A percentile compares a stretch with the other conserved stretches of the same genome.
phyloP scores from a whole-genome alignment of 139 green algal genomes.

The Zygnema cylindricum region DNA sequence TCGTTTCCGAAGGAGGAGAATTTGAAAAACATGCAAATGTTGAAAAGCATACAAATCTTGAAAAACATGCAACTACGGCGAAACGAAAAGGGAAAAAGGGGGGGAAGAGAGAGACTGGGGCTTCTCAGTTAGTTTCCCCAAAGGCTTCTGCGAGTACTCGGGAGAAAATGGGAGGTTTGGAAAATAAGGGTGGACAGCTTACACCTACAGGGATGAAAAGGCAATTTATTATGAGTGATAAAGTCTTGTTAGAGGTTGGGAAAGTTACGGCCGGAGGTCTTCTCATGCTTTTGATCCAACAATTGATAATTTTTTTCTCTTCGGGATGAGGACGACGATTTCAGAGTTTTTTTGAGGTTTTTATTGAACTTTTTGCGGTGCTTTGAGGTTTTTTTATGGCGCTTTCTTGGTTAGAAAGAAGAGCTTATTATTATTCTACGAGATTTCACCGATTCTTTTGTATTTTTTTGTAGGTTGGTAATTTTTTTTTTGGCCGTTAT shows the following conservation, averaged over 20 bases:
- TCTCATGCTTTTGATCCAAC: background rate
- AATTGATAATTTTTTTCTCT: background rate
- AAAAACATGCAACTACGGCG: background rate
- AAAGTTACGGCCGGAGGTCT: background rate
- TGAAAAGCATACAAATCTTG: background rate
- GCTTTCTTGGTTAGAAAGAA: too few species aligned
- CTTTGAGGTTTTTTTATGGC: too few species aligned
- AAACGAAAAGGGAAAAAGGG: background rate
- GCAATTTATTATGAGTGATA: too few species aligned
- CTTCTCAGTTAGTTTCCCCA: too few species aligned
- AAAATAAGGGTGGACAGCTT: too few species aligned
- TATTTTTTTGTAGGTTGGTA: background rate
- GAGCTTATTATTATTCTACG: too few species aligned
- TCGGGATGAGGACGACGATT: background rate
- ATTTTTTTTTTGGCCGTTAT: background rate
- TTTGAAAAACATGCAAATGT: background rate
- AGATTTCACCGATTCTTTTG: background rate
- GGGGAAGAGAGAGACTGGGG: background rate
- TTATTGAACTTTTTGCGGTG: background rate
- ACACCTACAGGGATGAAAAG: too few species aligned
- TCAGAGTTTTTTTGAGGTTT: background rate
- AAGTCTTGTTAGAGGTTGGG: background rate
- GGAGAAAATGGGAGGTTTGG: too few species aligned
- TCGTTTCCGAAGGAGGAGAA: too few species aligned
- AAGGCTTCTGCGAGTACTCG: too few species aligned